Evolutionary conservation across 768 basidiomycete species (phyloP).

Genomic region (Trametes maxima): DNA sequence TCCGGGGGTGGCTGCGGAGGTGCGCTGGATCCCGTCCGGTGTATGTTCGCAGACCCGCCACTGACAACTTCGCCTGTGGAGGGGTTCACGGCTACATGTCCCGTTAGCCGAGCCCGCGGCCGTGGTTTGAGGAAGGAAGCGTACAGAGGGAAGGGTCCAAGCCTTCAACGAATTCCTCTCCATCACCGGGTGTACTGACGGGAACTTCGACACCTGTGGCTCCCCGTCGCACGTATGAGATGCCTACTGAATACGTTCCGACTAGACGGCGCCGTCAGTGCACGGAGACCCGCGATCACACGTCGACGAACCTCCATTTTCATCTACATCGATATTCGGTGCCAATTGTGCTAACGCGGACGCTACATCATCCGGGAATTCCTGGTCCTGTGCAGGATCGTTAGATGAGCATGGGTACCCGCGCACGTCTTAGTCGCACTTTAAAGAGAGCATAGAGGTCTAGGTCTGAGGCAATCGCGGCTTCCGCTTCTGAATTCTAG

Average conservation of each 20-base stretch:
- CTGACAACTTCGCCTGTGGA: too few relatives aligned
- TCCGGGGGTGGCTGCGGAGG: not conserved
- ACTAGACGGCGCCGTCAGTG: not conserved
- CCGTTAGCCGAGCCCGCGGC: too few relatives aligned
- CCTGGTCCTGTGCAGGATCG: not conserved
- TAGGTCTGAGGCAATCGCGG: slow-evolving; percentile 12
- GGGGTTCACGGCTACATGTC: too few relatives aligned
- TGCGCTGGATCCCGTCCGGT: not conserved
- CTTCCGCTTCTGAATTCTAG: slow-evolving; percentile 10
- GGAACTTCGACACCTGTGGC: not conserved
- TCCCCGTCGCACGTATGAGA: not conserved
- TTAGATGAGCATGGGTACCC: not conserved
- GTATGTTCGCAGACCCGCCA: not conserved
- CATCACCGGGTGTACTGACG: not conserved
- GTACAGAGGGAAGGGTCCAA: too few relatives aligned
- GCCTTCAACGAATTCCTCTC: not conserved
- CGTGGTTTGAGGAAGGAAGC: too few relatives aligned
- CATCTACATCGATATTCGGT: slow-evolving; percentile 2
- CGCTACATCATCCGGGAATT: slow-evolving; percentile 1
- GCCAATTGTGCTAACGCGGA: not conserved
- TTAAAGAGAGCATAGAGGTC: slow-evolving; percentile 13
- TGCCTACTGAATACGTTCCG: not conserved
- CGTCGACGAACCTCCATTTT: not conserved
- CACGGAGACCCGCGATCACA: not conserved
- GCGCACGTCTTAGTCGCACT: not conserved